Base-by-base conservation (phyloP, 1,284 basidiomycete species). In the Thelephora terrestris region DNA sequence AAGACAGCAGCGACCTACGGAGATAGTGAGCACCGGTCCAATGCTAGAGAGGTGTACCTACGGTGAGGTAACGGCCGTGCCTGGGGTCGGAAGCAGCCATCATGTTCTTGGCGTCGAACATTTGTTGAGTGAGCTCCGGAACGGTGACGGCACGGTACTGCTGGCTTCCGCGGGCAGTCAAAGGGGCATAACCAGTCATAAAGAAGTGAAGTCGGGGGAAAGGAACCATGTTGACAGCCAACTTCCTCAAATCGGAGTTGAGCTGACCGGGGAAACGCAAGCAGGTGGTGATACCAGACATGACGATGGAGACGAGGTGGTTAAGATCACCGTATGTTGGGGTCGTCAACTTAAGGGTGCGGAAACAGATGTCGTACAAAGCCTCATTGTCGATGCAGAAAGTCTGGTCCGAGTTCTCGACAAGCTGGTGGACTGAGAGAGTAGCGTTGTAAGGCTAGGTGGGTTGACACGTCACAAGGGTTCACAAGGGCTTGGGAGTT, bases 151-250 rank as follows among this genome's bases (percentile, higher is more conserved):
- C 92, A 55, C 93, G 89, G 78, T 91, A 95, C 62, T 91, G 87
- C 61, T 91, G 86, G 65, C 89, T 93, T 53, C 91, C 91, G 38
- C 91, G 85, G 29, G 94, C 90, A 51, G 94, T 96, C 52, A 98
- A 72, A 35, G 94, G 94, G 52, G 95, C 94, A 59, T 91, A 97
- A 56, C 94, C 94, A 58, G 92, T 92, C 85, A 96, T 91, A 81
- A 98, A 97, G 82, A 98, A 98, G 71, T 98, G 95, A 40, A 98
- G 85, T 85, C 94, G 91, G 52, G 92, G 92, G 90, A 96, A 95
- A 43, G 93, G 92, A 68, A 94, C 86, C 92, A 98, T 93, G 85
- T 98, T 98, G 67, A 97, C 94, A 55, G 93, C 94, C 57, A 98
- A 75, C 73, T 98, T 98, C 65, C 93, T 79, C 48, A 98, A 78